Base-by-base conservation (phyloP, 768 basidiomycete genomes). In the Suillus lakei region DNA sequence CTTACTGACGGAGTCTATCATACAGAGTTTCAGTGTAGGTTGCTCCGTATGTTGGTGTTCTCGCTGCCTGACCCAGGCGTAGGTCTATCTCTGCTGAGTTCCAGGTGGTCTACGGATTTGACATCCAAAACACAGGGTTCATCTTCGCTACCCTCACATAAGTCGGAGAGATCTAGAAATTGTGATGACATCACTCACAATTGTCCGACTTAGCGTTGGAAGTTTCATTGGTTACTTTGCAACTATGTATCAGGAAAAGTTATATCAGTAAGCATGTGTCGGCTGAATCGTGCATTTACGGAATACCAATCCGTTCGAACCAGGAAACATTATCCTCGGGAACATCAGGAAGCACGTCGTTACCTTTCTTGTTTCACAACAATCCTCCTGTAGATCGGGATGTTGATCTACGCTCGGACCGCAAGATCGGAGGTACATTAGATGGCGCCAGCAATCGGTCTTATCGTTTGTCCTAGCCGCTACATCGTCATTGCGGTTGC, bases 401-500 rank as follows among this genome's bases (percentile, higher is more conserved):
- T 88, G 82, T 85, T 90, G 75, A 85, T 91, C n/a, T 91, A 86
- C 70, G 89, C 86, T 0, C 90, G 88, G 85, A 85, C 86, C 18
- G 83, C 85, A 18, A 85, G 81, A 67, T 65, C 82, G 0, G 67
- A 66, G 5, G 79, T 90, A 5, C 85, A 80, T 61, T 91, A 89
- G 89, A 85, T 88, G 39, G 86, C 59, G 3, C 64, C 64, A 16
- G 36, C 32, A 15, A 61, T 61, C 15, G 64, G 64, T 26, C 59
- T 65, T 16, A 34, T 46, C 3, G 64, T 26, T 46, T 55, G 60
- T 66, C 32, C 44, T 51, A 36, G 5, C 21, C n/a, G 21, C 28
- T 15, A 18, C 21, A 23, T 15, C 58, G 30, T 43, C 8, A 1
- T 38, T 12, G 59, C 32, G n/a, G 4, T 56, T 74, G 23, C 10